Base-by-base conservation (phyloP, 2,329 filamentous ascomycete species). In the Xylaria polymorpha region DNA sequence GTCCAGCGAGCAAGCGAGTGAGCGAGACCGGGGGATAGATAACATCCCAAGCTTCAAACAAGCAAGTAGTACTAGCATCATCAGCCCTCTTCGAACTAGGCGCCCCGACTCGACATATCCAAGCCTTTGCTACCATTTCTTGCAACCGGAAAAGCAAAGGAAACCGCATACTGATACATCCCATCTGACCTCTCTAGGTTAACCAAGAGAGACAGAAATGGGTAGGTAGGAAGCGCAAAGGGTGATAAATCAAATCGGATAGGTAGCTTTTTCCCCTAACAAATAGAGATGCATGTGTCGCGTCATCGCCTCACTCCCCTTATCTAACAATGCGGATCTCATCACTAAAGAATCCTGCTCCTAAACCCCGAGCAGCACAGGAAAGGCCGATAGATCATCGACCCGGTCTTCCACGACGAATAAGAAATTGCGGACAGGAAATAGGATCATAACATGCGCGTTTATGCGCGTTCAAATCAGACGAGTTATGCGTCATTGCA, bases 401-500 rank as follows among this genome's bases (percentile, higher is more conserved):
- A 48, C 44, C 43, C 14, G 22, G 35, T n/a, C 12, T 66, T 53
- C 56, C 41, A 53, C 12, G 14, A 63, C 14, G 43, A 18, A 51
- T 44, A 66, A 25, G 18, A 48, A 37, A 25, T 43, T n/a, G n/a
- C 46, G 18, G 60, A 8, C 35, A 59, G 46, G 57, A 51, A 66
- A 61, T 41, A 55, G 41, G 61, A 64, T 61, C 22, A 53, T 25
- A 61, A 71, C 20, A 66, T 68, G 67, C 68, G 66, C 71, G 69
- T 66, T 74, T 39, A 22, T 22, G n/a, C 12, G 53, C 35, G 53
- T n/a, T 14, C 12, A 69, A 67, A 70, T 67, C 66, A 69, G 57
- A 73, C 46, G 62, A 71, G 64, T 62, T 71, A 73, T 60, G 64
- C 69, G 58, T 69, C 57, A 67, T 67, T 69, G 58, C 55, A 60